phyloP scores from a whole-genome alignment of 2,329 filamentous ascomycete species.

The Aureobasidium musti region DNA sequence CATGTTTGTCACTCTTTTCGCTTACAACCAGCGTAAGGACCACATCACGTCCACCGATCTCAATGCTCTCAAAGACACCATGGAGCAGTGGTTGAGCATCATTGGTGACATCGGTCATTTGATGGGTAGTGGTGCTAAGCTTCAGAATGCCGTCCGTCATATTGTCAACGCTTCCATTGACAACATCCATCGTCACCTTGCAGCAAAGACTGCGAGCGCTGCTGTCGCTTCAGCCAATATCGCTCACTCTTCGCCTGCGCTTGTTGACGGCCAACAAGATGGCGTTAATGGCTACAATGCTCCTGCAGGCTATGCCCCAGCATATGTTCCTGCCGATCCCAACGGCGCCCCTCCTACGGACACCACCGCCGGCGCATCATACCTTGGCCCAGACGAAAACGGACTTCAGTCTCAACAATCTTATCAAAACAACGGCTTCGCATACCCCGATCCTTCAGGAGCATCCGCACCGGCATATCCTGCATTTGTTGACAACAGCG shows the following conservation, averaged over 20 bases:
- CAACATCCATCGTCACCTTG: conserved; percentile 51
- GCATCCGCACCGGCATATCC: conserved; percentile 35
- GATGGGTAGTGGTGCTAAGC: conserved; percentile 58
- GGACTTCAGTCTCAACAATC: conserved; percentile 37
- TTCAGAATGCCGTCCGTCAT: conserved; percentile 52
- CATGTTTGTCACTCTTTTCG: conserved; percentile 71
- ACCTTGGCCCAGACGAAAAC: conserved; percentile 36
- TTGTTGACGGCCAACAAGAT: conserved; percentile 4
- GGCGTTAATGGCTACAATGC: conserved; percentile 30
- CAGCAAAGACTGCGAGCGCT: conserved; percentile 46
- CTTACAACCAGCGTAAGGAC: conserved; percentile 66
- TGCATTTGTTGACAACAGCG: conserved; percentile 29
- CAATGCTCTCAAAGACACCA: conserved; percentile 63
- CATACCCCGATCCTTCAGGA: conserved; percentile 34
- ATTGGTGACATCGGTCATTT: conserved; percentile 66
- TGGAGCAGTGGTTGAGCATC: conserved; percentile 68
- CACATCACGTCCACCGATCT: conserved; percentile 62
- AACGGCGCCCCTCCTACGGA: conserved; percentile 34
- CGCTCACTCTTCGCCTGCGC: conserved; percentile 25
- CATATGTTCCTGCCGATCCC: conserved; percentile 23
- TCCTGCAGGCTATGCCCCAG: conserved; percentile 29
- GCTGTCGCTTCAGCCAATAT: conserved; percentile 44
- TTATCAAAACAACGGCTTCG: conserved; percentile 31
- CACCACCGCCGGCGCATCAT: conserved; percentile 38
- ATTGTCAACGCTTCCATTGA: conserved; percentile 54